Percentiles rank a stretch among this genome's conserved stretches.
Evolutionary conservation across 148 eudicot species (phyloP).

Genomic region (Camellia sinensis): DNA sequence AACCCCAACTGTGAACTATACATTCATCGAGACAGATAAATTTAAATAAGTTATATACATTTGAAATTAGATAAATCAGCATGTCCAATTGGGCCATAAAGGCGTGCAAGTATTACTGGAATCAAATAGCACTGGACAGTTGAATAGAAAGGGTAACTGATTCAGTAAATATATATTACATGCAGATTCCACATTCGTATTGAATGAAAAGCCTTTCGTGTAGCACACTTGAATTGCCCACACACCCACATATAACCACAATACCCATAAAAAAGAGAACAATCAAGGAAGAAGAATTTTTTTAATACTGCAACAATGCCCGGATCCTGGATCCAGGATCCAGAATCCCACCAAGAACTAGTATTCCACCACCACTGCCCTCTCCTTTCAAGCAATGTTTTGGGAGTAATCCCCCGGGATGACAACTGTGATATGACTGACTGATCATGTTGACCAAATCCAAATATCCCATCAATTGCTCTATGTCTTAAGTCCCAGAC

Average conservation of each 20-base stretch:
- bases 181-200: background rate
- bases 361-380: constrained; percentile 87
- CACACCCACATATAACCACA: constrained; percentile 5
- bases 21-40: too few relatives aligned
- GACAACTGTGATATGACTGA: constrained; percentile 90
- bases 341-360: constrained; percentile 99
- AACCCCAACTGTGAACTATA: background rate
- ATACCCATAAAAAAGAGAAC: constrained; percentile 8
- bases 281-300: background rate
- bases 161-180: too few relatives aligned
- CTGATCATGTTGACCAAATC: constrained; percentile 81
- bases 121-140: too few relatives aligned
- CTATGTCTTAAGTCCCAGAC: constrained; percentile 73
- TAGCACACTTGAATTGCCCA: background rate
- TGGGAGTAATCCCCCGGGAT: constrained; percentile 82
- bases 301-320: constrained; percentile 21
- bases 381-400: constrained; percentile 95
- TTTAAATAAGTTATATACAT: too few relatives aligned
- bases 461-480: constrained; percentile 96
- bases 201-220: background rate
- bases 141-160: too few relatives aligned
- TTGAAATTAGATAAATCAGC: background rate
- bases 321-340: constrained; percentile 80
- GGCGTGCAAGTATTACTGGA: background rate
- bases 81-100: too few relatives aligned